Conservation (phyloP, 2,329 filamentous ascomycete species). For the Cordyceps tenuipes region DNA sequence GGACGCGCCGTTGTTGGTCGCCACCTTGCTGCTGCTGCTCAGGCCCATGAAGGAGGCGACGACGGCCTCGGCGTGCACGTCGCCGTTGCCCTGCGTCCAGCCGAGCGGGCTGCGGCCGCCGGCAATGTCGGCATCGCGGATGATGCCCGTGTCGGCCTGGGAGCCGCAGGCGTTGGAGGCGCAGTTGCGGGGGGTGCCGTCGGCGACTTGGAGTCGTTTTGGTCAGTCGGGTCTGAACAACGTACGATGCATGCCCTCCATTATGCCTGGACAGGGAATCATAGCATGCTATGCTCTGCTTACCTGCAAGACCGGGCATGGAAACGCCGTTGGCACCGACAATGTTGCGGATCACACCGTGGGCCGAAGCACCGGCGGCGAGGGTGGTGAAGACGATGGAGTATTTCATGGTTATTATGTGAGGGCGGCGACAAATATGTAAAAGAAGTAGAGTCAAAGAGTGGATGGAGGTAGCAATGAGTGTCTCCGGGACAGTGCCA, state of each 20-base stretch:
- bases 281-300: no score
- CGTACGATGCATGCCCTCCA: no score
- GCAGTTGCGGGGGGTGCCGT: conserved; percentile 56
- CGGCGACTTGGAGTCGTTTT: no score
- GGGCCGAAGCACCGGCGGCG: conserved; percentile 23
- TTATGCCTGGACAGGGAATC: no score
- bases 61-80: conserved; percentile 44
- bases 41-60: conserved; percentile 50
- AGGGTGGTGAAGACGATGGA: neutral
- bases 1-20: conserved; percentile 26
- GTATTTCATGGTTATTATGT: conserved; percentile 7
- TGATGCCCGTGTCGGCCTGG: conserved; percentile 55
- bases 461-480: neutral
- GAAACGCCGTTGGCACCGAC: conserved; percentile 47
- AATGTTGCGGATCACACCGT: conserved; percentile 45
- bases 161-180: conserved; percentile 46
- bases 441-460: neutral
- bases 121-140: conserved; percentile 46
- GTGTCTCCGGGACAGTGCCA: neutral
- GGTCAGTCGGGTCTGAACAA: no score
- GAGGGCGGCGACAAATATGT: neutral
- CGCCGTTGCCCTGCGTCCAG: conserved; percentile 45
- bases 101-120: conserved; percentile 47
- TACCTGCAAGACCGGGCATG: conserved; percentile 42
- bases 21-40: conserved; percentile 18